Base-by-base conservation (phyloP, 2,329 filamentous ascomycete genomes). In the Ophioceras dolichostomum region DNA sequence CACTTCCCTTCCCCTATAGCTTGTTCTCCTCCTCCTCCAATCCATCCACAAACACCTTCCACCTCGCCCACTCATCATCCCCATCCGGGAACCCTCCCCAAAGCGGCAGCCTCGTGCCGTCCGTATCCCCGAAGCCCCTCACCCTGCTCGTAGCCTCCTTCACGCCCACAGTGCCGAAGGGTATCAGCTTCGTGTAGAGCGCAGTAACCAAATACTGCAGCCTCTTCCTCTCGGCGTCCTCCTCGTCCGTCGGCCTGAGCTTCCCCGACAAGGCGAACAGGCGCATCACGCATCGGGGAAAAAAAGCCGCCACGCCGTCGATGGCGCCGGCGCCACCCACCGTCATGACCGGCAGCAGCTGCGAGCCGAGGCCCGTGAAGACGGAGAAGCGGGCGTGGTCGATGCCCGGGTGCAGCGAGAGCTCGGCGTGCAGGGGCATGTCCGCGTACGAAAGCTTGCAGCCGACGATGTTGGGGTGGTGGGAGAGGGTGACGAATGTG, bases 371-470 rank as follows among this genome's bases (percentile, higher is more conserved):
- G 4, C 76, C 77, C 17, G 72, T 76, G 62, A 72, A 82, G 18
- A 78, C 70, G 42, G 65, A 67, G 59, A 82, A 81, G 36, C 70
- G 60, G 17, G 61, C 52, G 49, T 76, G 71, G 53, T 79, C 65
- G 50, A 80, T 79, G 30, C 62, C 56, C 1, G 75, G 76, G 43
- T 72, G 68, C 2, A 72, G 64, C 5, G 72, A 73, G 21, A 81
- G 72, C 49, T 79, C 70, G 13, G 74, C 63, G 53, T 80, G 75
- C 46, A 72, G 67, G 21, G 74, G 76, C 35, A 81, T 69, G 48
- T 79, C 72, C 33, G 73, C 75, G 49, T 81, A 76, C 3, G 73
- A 53, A 52, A 82, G 70, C 57, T 83, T 82, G 57, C 72, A 76
- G 39, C 77, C 77, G 1, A 81, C 76, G 40, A 82, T 79, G 44